Evolutionary conservation across 225 moss, liverwort and hornwort species (phyloP).

Genomic region (Physcomitrium patens): DNA sequence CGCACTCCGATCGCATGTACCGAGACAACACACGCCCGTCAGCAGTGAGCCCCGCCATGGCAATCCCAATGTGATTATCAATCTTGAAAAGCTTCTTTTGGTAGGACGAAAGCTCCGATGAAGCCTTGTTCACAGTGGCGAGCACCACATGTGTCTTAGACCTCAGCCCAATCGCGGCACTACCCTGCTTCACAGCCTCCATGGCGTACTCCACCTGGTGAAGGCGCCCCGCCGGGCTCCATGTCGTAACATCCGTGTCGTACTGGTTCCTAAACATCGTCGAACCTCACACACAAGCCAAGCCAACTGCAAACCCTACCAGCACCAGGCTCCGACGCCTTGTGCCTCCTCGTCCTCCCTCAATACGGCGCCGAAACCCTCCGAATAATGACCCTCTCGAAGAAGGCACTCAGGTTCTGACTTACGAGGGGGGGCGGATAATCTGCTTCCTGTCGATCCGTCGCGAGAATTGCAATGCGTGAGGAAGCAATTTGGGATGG

Average conservation of each 20-base stretch:
- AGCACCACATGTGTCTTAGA: slow-evolving; percentile 80
- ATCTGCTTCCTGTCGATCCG: neutral
- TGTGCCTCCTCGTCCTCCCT: neutral
- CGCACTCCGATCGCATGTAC: slow-evolving; percentile 89
- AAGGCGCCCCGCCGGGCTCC: slow-evolving; percentile 87
- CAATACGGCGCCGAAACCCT: neutral
- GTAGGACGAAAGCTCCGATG: slow-evolving; percentile 71
- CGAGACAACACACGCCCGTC: slow-evolving; percentile 86
- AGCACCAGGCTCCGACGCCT: too few relatives aligned
- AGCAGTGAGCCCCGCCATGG: slow-evolving; percentile 88
- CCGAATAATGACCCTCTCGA: slow-evolving; percentile 3
- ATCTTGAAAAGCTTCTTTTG: slow-evolving; percentile 93
- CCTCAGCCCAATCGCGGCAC: slow-evolving; percentile 80
- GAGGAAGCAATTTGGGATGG: neutral
- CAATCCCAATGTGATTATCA: slow-evolving; percentile 84
- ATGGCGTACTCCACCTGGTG: slow-evolving; percentile 93
- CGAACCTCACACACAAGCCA: neutral
- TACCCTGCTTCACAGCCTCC: slow-evolving; percentile 94
- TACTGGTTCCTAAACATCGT: slow-evolving; percentile 91
- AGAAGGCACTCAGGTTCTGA: neutral
- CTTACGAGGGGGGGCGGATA: neutral
- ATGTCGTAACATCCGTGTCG: slow-evolving; percentile 90
- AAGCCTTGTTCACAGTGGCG: slow-evolving; percentile 84
- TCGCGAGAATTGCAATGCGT: neutral
- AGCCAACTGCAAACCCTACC: slow-evolving; percentile 14